Percentiles rank a stretch among this genome's conserved stretches.
These are phyloP conservation scores for Salix koriyanagi DNA, from an alignment of 345 rosid genomes.

Conservation along the genomic window DNA sequence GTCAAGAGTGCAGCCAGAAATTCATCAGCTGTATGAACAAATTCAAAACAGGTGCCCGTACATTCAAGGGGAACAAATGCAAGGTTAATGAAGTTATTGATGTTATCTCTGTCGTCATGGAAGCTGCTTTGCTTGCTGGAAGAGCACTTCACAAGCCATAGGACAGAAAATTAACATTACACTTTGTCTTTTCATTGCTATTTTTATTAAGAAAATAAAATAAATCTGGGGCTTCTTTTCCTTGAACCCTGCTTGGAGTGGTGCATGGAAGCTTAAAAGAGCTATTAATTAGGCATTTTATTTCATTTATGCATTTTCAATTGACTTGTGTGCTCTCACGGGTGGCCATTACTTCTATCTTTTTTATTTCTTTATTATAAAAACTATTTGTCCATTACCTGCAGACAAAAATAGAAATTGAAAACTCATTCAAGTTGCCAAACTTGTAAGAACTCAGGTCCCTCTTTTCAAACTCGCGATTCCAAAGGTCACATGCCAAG, in stretches of 20 bases:
- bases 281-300: neutral
- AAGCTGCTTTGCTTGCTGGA: constrained; percentile 92
- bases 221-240: neutral
- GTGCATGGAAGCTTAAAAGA: neutral
- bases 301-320: neutral
- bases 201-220: neutral
- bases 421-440: neutral
- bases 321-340: neutral
- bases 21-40: constrained; percentile 62
- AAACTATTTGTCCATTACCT: neutral
- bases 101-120: constrained; percentile 60
- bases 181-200: neutral
- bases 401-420: neutral
- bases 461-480: neutral
- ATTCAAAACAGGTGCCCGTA: constrained; percentile 44
- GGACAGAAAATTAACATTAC: neutral
- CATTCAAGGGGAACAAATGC: constrained; percentile 74
- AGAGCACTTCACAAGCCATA: constrained; percentile 70
- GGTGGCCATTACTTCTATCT: neutral
- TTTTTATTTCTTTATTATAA: neutral
- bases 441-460: neutral
- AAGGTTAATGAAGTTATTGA: constrained; percentile 51
- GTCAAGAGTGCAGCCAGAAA: constrained; percentile 81
- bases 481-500: neutral
- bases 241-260: neutral